Percentiles rank a stretch among this genome's conserved stretches.
Evolutionary conservation across 805 yeast genomes (phyloP).

Genomic region (Wickerhamiella siamensis): DNA sequence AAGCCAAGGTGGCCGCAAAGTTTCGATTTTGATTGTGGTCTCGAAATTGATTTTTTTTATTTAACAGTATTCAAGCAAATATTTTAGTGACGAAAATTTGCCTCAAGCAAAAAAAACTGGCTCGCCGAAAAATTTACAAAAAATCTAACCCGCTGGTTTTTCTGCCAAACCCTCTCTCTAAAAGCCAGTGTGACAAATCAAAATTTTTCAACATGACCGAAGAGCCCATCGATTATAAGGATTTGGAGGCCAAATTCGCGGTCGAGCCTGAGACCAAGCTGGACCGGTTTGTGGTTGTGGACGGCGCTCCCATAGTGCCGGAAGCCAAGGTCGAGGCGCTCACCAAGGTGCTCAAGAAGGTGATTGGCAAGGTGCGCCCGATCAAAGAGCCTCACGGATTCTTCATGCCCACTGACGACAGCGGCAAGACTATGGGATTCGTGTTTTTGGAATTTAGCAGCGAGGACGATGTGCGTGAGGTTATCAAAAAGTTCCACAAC

Average conservation of each 20-base stretch:
- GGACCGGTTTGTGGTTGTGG: constrained; percentile 71
- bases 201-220: constrained; percentile 4
- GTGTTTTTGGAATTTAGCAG: constrained; percentile 65
- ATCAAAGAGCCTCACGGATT: constrained; percentile 46
- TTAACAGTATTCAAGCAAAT: no score
- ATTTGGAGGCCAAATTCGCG: constrained; percentile 62
- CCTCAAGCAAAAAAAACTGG: no score
- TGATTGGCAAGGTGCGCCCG: constrained; percentile 64
- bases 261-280: constrained; percentile 47
- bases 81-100: no score
- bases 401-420: constrained; percentile 57
- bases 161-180: not conserved
- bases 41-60: no score
- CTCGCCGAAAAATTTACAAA: not conserved
- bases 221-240: constrained; percentile 49
- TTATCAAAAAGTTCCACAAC: constrained; percentile 67
- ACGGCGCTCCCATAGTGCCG: constrained; percentile 94
- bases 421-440: constrained; percentile 72
- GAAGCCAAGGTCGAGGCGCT: constrained; percentile 73
- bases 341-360: constrained; percentile 70
- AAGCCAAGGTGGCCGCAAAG: no score
- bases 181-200: not conserved
- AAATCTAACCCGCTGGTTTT: not conserved
- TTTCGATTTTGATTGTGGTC: no score
- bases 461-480: constrained; percentile 54